Conservation (phyloP, 2,329 filamentous ascomycete species). For the Pseudocercospora fuligena region DNA sequence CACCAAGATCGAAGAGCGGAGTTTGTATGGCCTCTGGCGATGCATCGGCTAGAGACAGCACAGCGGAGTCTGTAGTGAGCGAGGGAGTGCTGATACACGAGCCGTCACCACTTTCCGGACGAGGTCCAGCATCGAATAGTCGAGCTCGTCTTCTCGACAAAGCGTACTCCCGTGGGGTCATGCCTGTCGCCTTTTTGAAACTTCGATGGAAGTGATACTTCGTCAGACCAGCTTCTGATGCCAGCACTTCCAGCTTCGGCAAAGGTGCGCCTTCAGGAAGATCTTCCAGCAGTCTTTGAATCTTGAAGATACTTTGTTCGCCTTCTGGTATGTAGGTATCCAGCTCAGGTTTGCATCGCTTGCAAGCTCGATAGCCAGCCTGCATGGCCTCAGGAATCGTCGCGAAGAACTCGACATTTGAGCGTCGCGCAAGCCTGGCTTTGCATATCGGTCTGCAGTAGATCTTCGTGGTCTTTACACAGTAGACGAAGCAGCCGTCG, state of each 20-base stretch:
- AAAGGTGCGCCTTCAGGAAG: conserved; percentile 13
- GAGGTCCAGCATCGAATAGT: not conserved
- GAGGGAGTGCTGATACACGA: conserved; percentile 8
- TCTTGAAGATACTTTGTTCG: conserved; percentile 20
- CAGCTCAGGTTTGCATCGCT: conserved; percentile 57
- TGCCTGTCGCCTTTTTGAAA: conserved; percentile 61
- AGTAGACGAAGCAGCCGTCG: conserved; percentile 56
- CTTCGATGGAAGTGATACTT: conserved; percentile 65
- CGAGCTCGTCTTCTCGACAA: not conserved
- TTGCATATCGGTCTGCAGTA: conserved; percentile 68
- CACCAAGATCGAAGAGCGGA: conserved; percentile 10
- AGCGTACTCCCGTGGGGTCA: conserved; percentile 56
- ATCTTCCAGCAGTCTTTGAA: conserved; percentile 17
- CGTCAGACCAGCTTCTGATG: conserved; percentile 57
- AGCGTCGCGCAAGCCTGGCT: conserved; percentile 62
- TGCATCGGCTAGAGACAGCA: not conserved
- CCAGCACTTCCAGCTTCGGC: conserved; percentile 51
- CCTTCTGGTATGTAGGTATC: conserved; percentile 10
- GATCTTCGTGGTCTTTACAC: conserved; percentile 60
- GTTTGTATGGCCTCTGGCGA: not conserved
- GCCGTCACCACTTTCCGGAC: not conserved
- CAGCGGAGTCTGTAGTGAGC: not conserved
- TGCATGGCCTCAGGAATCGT: conserved; percentile 52
- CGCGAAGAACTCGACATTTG: conserved; percentile 62
- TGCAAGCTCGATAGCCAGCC: conserved; percentile 61